Base-by-base conservation (phyloP, 2,329 filamentous ascomycete genomes). In the Colletotrichum sojae region DNA sequence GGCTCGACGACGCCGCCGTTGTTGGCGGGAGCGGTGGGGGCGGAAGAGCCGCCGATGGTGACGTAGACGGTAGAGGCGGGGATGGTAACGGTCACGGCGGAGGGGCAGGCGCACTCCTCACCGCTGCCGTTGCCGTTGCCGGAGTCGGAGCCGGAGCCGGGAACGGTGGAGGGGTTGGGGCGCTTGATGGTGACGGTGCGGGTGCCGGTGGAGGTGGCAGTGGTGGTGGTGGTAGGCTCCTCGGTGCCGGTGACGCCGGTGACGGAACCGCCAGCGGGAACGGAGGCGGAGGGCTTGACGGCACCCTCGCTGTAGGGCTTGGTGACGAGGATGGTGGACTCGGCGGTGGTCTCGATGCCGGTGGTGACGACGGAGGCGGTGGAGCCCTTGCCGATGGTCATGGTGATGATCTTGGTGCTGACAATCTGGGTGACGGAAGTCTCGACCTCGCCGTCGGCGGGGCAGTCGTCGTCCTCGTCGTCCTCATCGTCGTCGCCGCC, bases 261-360 rank as follows among this genome's bases (percentile, higher is more conserved):
- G 49, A 48, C 55, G 53, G 60, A 63, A 53, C 63, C 59, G 40
- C 13, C 53, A 51, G 25, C 54, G n/a, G 53, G 60, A 4, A 31
- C 10, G 18, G 61, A 49, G 39, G 65, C 53, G 43, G 53, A 46
- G 20, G 53, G 46, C 40, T 60, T 39, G 3, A 15, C 53, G 43
- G 45, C 46, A 56, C 55, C 57, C 5, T 62, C 55, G 48, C 45
- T 40, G 58, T 20, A 31, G 46, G 66, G 66, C 62, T 66, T 66
- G 64, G 69, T 52, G 39, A 71, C 73, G 43, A 79, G 79, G 72
- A 76, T 61, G 70, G 83, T 83, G 73, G 79, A 75, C 74, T 81
- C 73, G 72, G 81, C 75, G 69, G 83, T 85, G 69, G 81, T 78
- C 59, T 77, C 83, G 69, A 86, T 76, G 65, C 83, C 80, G 74